phyloP scores from a whole-genome alignment of 2,329 filamentous ascomycete species.

The Trichophyton mentagrophytes region DNA sequence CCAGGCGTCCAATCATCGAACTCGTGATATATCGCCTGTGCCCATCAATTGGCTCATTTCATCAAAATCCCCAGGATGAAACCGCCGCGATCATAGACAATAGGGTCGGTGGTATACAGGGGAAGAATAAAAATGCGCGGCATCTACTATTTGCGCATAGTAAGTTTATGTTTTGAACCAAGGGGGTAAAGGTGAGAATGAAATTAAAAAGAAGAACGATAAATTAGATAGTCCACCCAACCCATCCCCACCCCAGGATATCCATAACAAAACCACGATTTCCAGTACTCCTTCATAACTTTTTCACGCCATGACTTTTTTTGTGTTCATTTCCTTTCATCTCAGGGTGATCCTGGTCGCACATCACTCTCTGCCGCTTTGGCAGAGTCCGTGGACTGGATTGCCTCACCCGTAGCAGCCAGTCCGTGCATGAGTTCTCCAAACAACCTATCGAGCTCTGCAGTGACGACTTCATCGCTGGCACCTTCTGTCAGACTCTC shows the following conservation, averaged over 20 bases:
- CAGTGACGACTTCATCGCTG: constrained; percentile 24
- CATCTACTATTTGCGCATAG: neutral
- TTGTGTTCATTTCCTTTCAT: neutral
- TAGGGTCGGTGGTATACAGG: neutral
- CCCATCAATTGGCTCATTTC: neutral
- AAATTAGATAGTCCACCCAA: neutral
- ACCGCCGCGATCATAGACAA: neutral
- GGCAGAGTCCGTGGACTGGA: constrained; percentile 11
- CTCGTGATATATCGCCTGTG: neutral
- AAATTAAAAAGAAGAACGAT: neutral
- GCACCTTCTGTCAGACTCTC: constrained; percentile 28
- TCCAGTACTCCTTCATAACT: neutral
- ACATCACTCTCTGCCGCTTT: constrained; percentile 12
- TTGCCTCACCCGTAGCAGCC: constrained; percentile 25
- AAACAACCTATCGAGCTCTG: constrained; percentile 31
- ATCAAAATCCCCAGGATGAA: neutral
- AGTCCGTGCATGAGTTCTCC: constrained; percentile 29
- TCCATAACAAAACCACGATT: neutral
- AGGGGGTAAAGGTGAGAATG: too few relatives aligned
- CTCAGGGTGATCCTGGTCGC: neutral
- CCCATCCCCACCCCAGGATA: neutral
- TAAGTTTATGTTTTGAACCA: neutral
- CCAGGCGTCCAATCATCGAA: neutral
- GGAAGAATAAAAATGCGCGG: neutral
- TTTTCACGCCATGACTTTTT: neutral